phyloP scores from a whole-genome alignment of 73 alveolate genomes.

The Symbiodinium natans region DNA sequence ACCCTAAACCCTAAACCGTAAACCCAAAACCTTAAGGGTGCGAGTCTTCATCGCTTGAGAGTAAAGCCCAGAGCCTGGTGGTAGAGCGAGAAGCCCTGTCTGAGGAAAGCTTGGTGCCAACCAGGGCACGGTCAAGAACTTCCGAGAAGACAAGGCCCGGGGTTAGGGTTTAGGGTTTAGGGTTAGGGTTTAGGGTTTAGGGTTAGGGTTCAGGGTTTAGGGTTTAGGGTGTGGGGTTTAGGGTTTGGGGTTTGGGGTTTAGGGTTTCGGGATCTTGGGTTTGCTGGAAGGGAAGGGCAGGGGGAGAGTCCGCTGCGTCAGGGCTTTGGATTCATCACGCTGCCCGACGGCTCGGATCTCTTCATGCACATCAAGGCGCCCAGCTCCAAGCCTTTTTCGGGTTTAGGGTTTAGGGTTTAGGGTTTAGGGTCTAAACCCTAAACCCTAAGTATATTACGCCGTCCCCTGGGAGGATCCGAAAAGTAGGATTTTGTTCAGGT shows the following conservation, averaged over 20 bases:
- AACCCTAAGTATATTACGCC: too few species aligned
- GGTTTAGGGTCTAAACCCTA: background rate
- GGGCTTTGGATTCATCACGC: background rate
- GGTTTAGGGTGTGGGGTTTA: background rate
- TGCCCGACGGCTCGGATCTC: background rate
- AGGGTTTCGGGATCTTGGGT: too few species aligned
- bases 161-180: background rate
- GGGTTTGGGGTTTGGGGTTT: too few species aligned
- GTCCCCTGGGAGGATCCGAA: too few species aligned
- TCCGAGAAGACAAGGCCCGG: background rate
- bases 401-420: too few species aligned
- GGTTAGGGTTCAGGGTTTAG: background rate
- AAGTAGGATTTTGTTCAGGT: too few species aligned
- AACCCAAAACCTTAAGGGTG: too few species aligned
- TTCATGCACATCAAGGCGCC: conserved; percentile 12
- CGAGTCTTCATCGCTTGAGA: background rate
- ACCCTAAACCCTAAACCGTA: too few species aligned
- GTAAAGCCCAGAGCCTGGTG: background rate
- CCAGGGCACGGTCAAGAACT: conserved; percentile 11
- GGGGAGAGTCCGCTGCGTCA: background rate
- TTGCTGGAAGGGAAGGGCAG: too few species aligned
- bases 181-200: background rate
- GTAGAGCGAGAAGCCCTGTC: too few species aligned
- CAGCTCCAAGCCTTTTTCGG: too few species aligned
- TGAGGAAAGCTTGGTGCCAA: background rate